Conservation (phyloP, 2,329 filamentous ascomycete species). For the Clarireedia monteithiana region DNA sequence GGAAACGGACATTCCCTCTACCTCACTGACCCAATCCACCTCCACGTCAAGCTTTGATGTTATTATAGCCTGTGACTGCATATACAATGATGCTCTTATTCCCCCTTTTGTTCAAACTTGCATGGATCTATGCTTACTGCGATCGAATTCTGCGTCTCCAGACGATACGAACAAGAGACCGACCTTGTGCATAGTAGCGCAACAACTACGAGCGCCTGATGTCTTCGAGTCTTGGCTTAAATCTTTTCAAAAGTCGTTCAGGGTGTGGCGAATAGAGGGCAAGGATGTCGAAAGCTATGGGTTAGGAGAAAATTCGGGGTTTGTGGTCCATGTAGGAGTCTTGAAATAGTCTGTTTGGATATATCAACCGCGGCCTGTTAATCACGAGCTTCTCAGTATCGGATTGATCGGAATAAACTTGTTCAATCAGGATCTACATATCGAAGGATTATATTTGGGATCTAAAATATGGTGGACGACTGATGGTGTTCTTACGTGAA, state of each 20-base stretch:
- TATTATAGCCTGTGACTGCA: conserved; percentile 82
- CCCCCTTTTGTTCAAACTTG: conserved; percentile 77
- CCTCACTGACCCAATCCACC: conserved; percentile 22
- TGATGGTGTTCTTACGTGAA: too few relatives aligned
- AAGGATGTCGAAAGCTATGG: neutral
- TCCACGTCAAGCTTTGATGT: conserved; percentile 52
- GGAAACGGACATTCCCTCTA: conserved; percentile 45
- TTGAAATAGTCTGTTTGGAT: conserved; percentile 33
- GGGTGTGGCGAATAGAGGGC: conserved; percentile 61
- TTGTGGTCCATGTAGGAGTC: conserved; percentile 74
- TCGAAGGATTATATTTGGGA: too few relatives aligned
- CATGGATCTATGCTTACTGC: conserved; percentile 61
- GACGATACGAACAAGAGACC: conserved; percentile 31
- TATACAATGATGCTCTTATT: conserved; percentile 88
- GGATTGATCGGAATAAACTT: too few relatives aligned
- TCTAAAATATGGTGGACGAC: too few relatives aligned
- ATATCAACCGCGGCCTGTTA: too few relatives aligned
- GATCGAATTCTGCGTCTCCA: conserved; percentile 22
- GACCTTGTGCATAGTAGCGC: conserved; percentile 73
- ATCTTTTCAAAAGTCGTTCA: conserved; percentile 59
- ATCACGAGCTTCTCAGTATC: too few relatives aligned
- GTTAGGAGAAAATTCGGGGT: conserved; percentile 50
- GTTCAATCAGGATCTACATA: too few relatives aligned
- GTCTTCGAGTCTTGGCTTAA: conserved; percentile 79
- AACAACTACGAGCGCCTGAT: conserved; percentile 78